Conservation (phyloP, 305 asterid species). For the Solanum aculeatissimum region DNA sequence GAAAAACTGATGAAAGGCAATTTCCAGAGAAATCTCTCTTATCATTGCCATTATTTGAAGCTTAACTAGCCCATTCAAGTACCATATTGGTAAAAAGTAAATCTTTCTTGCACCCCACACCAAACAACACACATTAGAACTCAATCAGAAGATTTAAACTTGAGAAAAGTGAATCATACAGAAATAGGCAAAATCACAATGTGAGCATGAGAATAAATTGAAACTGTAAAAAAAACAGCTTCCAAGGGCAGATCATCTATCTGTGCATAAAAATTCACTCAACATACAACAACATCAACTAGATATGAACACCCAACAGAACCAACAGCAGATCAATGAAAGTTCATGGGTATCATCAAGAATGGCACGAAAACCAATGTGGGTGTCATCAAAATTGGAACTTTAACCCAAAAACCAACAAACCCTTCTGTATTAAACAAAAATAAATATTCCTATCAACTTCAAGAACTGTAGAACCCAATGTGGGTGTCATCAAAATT, state of each 20-base stretch:
- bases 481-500: neutral
- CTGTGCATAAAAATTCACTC: no score
- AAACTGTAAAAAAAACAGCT: neutral
- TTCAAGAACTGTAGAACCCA: neutral
- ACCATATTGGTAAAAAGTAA: neutral
- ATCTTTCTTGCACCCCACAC: neutral
- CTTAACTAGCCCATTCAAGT: neutral
- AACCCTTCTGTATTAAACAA: neutral
- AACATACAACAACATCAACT: neutral
- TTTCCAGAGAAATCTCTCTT: neutral
- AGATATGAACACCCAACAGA: neutral
- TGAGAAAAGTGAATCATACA: neutral
- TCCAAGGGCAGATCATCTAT: no score
- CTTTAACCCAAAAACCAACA: neutral
- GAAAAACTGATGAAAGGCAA: neutral
- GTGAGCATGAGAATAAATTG: neutral
- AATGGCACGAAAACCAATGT: neutral
- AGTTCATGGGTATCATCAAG: neutral
- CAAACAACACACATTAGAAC: neutral
- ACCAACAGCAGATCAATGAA: neutral
- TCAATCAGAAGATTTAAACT: neutral
- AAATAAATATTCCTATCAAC: neutral
- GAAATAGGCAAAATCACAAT: neutral
- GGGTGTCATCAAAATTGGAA: neutral
- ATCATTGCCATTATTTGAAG: neutral